phyloP scores from a whole-genome alignment of 2,329 filamentous ascomycete species.

The Sporothrix phasma region DNA sequence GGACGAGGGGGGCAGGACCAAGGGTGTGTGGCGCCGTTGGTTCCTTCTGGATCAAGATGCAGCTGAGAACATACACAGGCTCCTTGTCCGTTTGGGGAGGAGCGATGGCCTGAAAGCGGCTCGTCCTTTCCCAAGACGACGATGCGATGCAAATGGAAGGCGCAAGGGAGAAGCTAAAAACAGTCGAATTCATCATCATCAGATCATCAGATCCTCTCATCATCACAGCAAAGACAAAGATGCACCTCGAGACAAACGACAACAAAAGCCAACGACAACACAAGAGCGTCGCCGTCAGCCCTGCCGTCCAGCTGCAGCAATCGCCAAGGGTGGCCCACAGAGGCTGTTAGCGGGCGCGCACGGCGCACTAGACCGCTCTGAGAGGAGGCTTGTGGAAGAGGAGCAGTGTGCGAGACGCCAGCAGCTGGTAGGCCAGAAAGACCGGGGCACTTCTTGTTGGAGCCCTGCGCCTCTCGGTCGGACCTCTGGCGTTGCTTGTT shows the following conservation, averaged over 20 bases:
- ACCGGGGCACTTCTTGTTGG: too few relatives aligned
- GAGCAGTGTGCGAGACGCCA: too few relatives aligned
- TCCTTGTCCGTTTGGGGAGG: neutral
- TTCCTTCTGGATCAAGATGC: neutral
- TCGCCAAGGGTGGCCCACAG: too few relatives aligned
- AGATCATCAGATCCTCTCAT: too few relatives aligned
- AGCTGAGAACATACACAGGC: neutral
- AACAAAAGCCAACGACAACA: neutral
- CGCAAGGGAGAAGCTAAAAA: neutral
- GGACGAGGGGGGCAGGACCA: neutral
- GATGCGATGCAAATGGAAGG: neutral
- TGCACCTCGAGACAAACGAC: neutral
- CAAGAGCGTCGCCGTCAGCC: neutral
- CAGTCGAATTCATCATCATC: too few relatives aligned
- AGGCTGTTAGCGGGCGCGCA: neutral
- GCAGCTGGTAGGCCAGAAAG: too few relatives aligned
- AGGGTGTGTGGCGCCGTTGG: neutral
- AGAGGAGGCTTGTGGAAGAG: neutral
- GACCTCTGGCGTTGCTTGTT: too few relatives aligned
- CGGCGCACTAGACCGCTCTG: neutral
- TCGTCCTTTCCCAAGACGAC: neutral
- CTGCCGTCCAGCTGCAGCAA: conserved; percentile 2
- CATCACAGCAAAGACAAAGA: neutral
- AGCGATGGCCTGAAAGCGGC: too few relatives aligned
- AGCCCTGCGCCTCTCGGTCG: too few relatives aligned